Conservation (phyloP, 2,329 filamentous ascomycete species). For the Exophiala sp. region DNA sequence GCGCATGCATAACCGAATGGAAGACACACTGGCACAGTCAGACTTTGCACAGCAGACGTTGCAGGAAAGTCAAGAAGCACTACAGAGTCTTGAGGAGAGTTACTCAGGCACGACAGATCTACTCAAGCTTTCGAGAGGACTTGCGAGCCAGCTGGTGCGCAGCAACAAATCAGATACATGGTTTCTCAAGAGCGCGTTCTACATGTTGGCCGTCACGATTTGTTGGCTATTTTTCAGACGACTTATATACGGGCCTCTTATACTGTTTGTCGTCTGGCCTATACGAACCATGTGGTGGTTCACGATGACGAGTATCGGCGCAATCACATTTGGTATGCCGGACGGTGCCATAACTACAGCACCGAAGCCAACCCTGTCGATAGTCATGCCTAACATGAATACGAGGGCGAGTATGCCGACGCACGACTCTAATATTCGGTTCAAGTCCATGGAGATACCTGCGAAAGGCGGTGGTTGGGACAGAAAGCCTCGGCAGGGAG, state of each 20-base stretch:
- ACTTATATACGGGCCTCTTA: conserved; percentile 80
- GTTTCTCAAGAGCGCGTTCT: conserved; percentile 90
- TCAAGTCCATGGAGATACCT: conserved; percentile 17
- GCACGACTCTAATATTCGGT: conserved; percentile 9
- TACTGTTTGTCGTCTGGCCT: conserved; percentile 85
- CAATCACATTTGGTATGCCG: conserved; percentile 10
- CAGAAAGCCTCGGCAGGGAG: conserved; percentile 28
- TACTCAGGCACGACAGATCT: conserved; percentile 78
- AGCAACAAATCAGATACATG: conserved; percentile 97
- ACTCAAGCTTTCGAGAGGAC: conserved; percentile 67
- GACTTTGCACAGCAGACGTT: conserved; percentile 88
- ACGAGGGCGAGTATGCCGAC: conserved; percentile 15
- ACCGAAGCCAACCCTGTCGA: conserved; percentile 15
- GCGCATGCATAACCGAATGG: conserved; percentile 82
- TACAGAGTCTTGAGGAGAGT: conserved; percentile 74
- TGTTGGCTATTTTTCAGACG: conserved; percentile 83
- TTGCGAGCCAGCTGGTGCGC: conserved; percentile 74
- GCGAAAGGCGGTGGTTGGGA: conserved; percentile 45
- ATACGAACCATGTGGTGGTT: conserved; percentile 64
- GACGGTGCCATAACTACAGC: conserved; percentile 1
- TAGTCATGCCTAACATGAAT: conserved; percentile 14
- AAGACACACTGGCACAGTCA: conserved; percentile 77
- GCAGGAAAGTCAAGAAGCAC: conserved; percentile 61
- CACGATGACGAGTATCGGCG: conserved; percentile 52
- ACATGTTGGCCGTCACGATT: conserved; percentile 72